Evolutionary conservation across 352 stramenopile species (phyloP).

Genomic region (Phytophthora pluvialis): DNA sequence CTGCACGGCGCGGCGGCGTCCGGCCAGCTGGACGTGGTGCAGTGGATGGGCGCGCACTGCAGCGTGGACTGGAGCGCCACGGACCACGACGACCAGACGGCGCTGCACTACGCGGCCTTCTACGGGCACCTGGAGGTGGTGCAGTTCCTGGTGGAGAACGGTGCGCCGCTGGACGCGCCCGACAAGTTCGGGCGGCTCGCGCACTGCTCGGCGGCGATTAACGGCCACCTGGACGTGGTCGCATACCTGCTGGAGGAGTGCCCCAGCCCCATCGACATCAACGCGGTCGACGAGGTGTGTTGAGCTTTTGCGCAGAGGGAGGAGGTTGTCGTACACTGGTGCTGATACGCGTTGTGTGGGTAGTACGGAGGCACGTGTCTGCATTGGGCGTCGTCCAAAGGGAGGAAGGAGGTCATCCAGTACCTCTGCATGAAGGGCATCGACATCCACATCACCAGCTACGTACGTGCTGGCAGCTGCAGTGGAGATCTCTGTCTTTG

Average conservation of each 20-base stretch:
- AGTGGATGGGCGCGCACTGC: constrained; percentile 74
- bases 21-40: constrained; percentile 81
- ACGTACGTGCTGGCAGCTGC: constrained; percentile 53
- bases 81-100: constrained; percentile 85
- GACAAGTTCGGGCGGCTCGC: constrained; percentile 87
- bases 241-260: constrained; percentile 85
- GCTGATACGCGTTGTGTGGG: constrained; percentile 5
- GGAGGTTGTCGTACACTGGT: background rate
- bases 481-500: background rate
- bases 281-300: constrained; percentile 84
- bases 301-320: background rate
- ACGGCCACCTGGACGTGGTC: constrained; percentile 88
- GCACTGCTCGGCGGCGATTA: constrained; percentile 86
- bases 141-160: constrained; percentile 82
- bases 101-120: constrained; percentile 88
- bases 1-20: constrained; percentile 79
- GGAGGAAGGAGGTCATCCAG: constrained; percentile 87
- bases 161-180: constrained; percentile 76
- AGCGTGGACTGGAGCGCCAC: constrained; percentile 64
- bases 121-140: constrained; percentile 89
- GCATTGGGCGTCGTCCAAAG: constrained; percentile 86
- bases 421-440: constrained; percentile 91
- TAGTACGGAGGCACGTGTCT: constrained; percentile 87
- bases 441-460: constrained; percentile 90
- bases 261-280: constrained; percentile 83